phyloP scores from a whole-genome alignment of 495 filamentous ascomycete species.

The Penicillium paxilli region DNA sequence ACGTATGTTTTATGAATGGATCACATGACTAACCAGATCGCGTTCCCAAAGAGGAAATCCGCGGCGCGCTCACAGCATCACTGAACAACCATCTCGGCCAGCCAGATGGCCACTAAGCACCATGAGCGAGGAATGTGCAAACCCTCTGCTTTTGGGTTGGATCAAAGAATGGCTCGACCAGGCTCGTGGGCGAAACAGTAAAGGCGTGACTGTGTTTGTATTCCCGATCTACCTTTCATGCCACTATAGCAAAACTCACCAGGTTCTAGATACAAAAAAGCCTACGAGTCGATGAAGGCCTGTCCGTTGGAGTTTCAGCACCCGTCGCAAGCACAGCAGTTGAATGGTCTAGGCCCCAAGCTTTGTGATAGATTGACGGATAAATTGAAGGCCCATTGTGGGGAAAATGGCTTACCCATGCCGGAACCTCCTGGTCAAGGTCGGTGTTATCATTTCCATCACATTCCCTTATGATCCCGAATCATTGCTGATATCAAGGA shows the following conservation, averaged over 20 bases:
- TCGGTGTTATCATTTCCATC: conserved; percentile 7
- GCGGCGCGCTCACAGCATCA: conserved; percentile 15
- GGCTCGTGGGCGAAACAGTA: conserved; percentile 69
- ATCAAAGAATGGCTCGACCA: conserved; percentile 80
- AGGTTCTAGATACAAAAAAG: conserved; percentile 65
- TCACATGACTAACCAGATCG: conserved; percentile 15
- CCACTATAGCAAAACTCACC: neutral
- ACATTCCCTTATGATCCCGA: no score
- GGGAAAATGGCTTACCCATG: conserved; percentile 68
- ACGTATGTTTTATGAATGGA: no score
- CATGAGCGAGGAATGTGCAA: conserved; percentile 58
- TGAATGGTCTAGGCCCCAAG: conserved; percentile 72
- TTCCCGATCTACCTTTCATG: conserved; percentile 1
- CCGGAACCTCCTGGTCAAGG: conserved; percentile 55
- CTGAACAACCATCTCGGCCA: neutral
- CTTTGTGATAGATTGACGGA: conserved; percentile 70
- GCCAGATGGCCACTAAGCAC: conserved; percentile 9
- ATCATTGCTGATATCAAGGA: neutral
- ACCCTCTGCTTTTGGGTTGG: conserved; percentile 74
- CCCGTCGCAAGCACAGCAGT: conserved; percentile 69
- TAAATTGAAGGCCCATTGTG: conserved; percentile 65
- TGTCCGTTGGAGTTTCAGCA: conserved; percentile 75
- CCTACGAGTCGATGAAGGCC: conserved; percentile 77
- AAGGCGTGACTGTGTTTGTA: conserved; percentile 60
- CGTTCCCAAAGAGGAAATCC: conserved; percentile 25